Base-by-base conservation (phyloP, 2,329 filamentous ascomycete genomes). In the Calcarisporium arbuscula region DNA sequence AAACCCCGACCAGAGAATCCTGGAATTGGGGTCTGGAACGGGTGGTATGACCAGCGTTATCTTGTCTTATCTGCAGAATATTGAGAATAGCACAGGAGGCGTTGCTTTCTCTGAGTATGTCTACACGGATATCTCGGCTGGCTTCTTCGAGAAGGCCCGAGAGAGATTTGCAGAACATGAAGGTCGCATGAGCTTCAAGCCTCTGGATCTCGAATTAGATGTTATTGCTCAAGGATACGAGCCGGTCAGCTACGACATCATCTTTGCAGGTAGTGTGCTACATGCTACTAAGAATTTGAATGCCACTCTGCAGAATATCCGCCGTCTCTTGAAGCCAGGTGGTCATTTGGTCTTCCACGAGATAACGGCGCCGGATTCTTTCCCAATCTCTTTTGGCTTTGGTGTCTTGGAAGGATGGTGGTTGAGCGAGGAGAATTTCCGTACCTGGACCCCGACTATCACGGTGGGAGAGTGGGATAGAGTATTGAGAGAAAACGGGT, bases 21-120 rank as follows among this genome's bases (percentile, higher is more conserved):
- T 67, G 2, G 62, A 67, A 34, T 49, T 67, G 16, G 63, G 62
- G 10, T 59, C 57, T 11, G 61, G 60, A 0, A 65, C 57, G 1
- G 60, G 61, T 4, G 52, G 53, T 6, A 51, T 56, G 32, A 64
- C 60, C 2, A 28, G 30, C 4, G 46, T 47, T 5, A 35, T 58
- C 15, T n/a, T 62, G 1, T 38, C 32, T 1, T 28, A 40, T 3
- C 36, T 57, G 19, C 31, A 43, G 10, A 41, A 36, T 6, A 44
- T 47, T 7, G 51, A 51, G 31, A 37, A 33, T 7, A 20, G 36
- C 21, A 50, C 7, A 23, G 47, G 12, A 19, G 30, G 26, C 5
- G 20, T 31, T 5, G 18, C 36, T 1, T 58, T 58, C 28, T 35
- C 45, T 0, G 43, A 55, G 12, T 65, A 66, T 40, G 57, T 50